A percentile compares a stretch with the other conserved stretches of the same genome.
These are phyloP conservation scores for Pichia sp. DNA, from an alignment of 1,139 yeast species.

Conservation along the genomic window DNA sequence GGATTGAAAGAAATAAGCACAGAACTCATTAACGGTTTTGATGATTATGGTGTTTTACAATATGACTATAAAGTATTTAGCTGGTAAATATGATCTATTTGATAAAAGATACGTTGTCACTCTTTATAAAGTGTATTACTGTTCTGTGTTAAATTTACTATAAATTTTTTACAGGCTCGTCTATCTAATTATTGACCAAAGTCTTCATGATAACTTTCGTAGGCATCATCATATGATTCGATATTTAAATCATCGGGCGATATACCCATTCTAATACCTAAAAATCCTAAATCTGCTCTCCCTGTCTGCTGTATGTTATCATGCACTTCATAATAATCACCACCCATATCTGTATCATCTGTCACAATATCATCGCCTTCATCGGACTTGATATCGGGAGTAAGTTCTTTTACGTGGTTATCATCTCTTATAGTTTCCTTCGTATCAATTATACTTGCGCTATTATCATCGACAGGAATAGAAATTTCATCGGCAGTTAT, in stretches of 20 bases:
- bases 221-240: constrained; percentile 7
- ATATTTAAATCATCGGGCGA: constrained; percentile 4
- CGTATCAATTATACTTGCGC: not conserved
- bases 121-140: not conserved
- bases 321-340: constrained; percentile 13
- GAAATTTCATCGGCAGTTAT: not conserved
- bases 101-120: not conserved
- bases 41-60: constrained; percentile 75
- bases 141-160: not conserved
- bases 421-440: not conserved
- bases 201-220: constrained; percentile 3
- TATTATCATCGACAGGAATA: not conserved
- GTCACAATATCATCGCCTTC: not conserved
- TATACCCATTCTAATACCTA: constrained; percentile 16
- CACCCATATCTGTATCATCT: constrained; percentile 3
- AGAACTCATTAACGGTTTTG: constrained; percentile 56
- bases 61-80: constrained; percentile 49
- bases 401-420: not conserved
- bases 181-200: not conserved
- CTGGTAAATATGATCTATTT: constrained; percentile 10
- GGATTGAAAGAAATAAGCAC: constrained; percentile 29
- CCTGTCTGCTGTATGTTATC: constrained; percentile 3
- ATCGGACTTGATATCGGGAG: not conserved
- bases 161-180: not conserved
- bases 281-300: constrained; percentile 16